Conservation (phyloP, 371 early-diverging fungal genomes). For the Cokeromyces recurvatus region DNA sequence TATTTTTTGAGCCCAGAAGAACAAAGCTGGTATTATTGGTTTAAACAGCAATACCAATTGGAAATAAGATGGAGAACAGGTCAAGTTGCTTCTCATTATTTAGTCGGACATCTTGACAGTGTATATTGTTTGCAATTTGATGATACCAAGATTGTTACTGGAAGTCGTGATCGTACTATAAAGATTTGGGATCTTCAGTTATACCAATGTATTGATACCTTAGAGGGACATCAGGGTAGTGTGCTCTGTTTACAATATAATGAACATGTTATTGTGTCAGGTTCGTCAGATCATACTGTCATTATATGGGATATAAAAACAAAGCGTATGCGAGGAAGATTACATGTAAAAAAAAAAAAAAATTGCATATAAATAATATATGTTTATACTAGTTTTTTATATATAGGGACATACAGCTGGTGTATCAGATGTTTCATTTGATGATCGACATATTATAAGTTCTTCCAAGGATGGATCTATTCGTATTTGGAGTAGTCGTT, state of each 20-base stretch:
- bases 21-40: conserved; percentile 29
- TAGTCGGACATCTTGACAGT: conserved; percentile 81
- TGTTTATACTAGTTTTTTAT: conserved; percentile 1
- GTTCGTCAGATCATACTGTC: conserved; percentile 86
- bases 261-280: conserved; percentile 75
- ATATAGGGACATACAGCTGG: conserved; percentile 66
- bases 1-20: conserved; percentile 10
- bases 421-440: conserved; percentile 79
- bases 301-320: conserved; percentile 80
- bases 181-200: conserved; percentile 61
- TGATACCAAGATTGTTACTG: conserved; percentile 76
- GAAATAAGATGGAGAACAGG: conserved; percentile 34
- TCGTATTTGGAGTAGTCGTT: conserved; percentile 71
- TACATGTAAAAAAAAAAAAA: conserved; percentile 15
- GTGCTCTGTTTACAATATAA: conserved; percentile 90
- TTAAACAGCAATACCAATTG: conserved; percentile 23
- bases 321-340: conserved; percentile 16
- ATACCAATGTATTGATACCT: conserved; percentile 62
- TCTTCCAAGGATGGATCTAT: conserved; percentile 93
- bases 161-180: conserved; percentile 90
- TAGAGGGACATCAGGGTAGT: conserved; percentile 83
- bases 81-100: conserved; percentile 25
- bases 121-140: conserved; percentile 95
- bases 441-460: conserved; percentile 69
- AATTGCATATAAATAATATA: conserved; percentile 6